phyloP scores from a whole-genome alignment of 352 stramenopile species.

The Phytopythium litorale region DNA sequence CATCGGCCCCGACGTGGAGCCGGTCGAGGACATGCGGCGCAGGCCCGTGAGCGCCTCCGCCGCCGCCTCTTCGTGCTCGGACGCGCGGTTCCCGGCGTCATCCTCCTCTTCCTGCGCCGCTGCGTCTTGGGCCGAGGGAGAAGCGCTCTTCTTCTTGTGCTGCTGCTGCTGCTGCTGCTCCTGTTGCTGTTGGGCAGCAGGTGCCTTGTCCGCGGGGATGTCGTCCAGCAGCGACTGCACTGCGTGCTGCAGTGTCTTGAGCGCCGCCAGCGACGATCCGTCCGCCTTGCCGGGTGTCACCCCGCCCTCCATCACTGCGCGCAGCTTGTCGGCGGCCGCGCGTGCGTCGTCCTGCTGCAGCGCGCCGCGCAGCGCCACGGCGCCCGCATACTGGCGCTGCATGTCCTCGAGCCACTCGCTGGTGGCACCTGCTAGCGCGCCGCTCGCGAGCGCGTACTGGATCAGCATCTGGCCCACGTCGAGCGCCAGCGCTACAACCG shows the following conservation, averaged over 20 bases:
- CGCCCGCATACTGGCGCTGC: slow-evolving; percentile 38
- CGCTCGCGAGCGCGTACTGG: slow-evolving; percentile 41
- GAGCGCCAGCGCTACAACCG: slow-evolving; percentile 35
- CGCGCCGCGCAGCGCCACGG: slow-evolving; percentile 28
- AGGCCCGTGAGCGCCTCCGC: slow-evolving; percentile 73
- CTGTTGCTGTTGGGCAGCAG: not conserved
- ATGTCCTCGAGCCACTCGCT: slow-evolving; percentile 47
- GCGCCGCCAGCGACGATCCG: slow-evolving; percentile 10
- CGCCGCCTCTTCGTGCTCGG: slow-evolving; percentile 56
- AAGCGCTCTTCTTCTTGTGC: not conserved
- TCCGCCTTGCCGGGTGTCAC: not conserved
- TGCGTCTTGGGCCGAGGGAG: slow-evolving; percentile 13
- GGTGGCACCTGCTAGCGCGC: slow-evolving; percentile 47
- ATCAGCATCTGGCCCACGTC: slow-evolving; percentile 58
- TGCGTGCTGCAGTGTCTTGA: slow-evolving; percentile 46
- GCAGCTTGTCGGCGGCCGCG: slow-evolving; percentile 30
- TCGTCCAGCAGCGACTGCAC: slow-evolving; percentile 22
- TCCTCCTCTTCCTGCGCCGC: slow-evolving; percentile 10
- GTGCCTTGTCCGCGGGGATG: not conserved
- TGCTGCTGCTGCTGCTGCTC: too few species aligned
- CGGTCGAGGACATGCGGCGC: slow-evolving; percentile 14
- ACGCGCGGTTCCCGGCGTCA: slow-evolving; percentile 14
- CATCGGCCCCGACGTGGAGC: not conserved
- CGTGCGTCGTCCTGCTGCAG: slow-evolving; percentile 39
- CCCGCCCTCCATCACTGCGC: slow-evolving; percentile 18